Evolutionary conservation across 805 yeast species (phyloP).

Genomic region (Wickerhamomyces chambardii): DNA sequence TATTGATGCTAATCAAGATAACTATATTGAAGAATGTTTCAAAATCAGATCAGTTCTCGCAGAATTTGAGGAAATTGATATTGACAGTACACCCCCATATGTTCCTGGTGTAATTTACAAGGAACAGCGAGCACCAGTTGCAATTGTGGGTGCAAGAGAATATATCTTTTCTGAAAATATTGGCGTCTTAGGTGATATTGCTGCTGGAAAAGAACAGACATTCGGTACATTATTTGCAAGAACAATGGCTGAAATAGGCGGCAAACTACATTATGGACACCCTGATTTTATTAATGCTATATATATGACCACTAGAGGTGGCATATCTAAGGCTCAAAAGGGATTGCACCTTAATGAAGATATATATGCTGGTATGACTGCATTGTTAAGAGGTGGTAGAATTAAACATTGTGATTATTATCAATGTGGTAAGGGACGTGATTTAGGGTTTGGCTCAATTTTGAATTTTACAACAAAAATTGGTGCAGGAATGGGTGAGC

Average conservation of each 20-base stretch:
- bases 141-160: conserved; percentile 92
- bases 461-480: conserved; percentile 91
- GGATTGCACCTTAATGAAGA: conserved; percentile 92
- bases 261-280: conserved; percentile 92
- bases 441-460: conserved; percentile 87
- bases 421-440: conserved; percentile 97
- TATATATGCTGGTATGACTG: conserved; percentile 93
- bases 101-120: conserved; percentile 46
- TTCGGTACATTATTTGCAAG: conserved; percentile 94
- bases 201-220: conserved; percentile 96
- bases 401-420: conserved; percentile 93
- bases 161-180: conserved; percentile 89
- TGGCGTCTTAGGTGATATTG: conserved; percentile 91
- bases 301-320: conserved; percentile 94
- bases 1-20: conserved; percentile 94
- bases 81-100: conserved; percentile 39
- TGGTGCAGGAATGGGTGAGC: conserved; percentile 99
- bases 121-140: conserved; percentile 49
- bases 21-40: conserved; percentile 88
- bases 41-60: conserved; percentile 82
- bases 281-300: conserved; percentile 90
- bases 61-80: conserved; percentile 79
- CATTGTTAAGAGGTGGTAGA: conserved; percentile 81
- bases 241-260: conserved; percentile 89
- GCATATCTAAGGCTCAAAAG: conserved; percentile 90